Conservation (phyloP, 1,284 basidiomycete species). For the Fistulina hepatica region DNA sequence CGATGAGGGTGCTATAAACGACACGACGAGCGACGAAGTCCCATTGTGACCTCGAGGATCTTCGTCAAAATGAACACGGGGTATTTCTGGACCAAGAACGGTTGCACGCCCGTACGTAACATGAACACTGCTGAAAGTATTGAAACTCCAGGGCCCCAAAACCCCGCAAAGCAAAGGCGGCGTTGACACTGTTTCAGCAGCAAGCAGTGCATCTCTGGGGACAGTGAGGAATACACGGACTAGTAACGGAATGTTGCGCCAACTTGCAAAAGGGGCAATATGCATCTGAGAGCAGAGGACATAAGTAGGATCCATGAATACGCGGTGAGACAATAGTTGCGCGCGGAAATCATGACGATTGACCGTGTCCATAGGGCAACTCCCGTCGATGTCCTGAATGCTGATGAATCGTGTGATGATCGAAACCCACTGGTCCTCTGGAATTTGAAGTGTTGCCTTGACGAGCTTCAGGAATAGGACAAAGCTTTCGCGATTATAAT, state of each 20-base stretch:
- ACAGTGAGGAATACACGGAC: slow-evolving; percentile 26
- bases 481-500: slow-evolving; percentile 36
- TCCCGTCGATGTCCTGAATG: slow-evolving; percentile 16
- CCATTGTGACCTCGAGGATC: slow-evolving; percentile 25
- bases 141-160: slow-evolving; percentile 15
- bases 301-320: slow-evolving; percentile 21
- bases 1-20: slow-evolving; percentile 23
- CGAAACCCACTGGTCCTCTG: slow-evolving; percentile 19
- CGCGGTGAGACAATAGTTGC: slow-evolving; percentile 23
- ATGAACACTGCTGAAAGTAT: slow-evolving; percentile 23
- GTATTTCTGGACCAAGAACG: too few relatives aligned
- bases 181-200: too few relatives aligned
- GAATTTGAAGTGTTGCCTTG: slow-evolving; percentile 19
- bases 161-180: slow-evolving; percentile 24
- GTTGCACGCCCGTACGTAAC: slow-evolving; percentile 23
- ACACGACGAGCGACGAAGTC: slow-evolving; percentile 24
- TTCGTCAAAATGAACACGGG: slow-evolving; percentile 23
- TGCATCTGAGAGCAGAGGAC: too few relatives aligned
- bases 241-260: slow-evolving; percentile 22
- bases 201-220: too few relatives aligned
- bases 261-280: too few relatives aligned
- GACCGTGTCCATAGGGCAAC: slow-evolving; percentile 23
- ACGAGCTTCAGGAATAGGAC: slow-evolving; percentile 29
- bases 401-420: slow-evolving; percentile 23
- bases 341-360: slow-evolving; percentile 26